phyloP scores from a whole-genome alignment of 768 basidiomycete genomes.

The Rhodosporidiobolus sp. region DNA sequence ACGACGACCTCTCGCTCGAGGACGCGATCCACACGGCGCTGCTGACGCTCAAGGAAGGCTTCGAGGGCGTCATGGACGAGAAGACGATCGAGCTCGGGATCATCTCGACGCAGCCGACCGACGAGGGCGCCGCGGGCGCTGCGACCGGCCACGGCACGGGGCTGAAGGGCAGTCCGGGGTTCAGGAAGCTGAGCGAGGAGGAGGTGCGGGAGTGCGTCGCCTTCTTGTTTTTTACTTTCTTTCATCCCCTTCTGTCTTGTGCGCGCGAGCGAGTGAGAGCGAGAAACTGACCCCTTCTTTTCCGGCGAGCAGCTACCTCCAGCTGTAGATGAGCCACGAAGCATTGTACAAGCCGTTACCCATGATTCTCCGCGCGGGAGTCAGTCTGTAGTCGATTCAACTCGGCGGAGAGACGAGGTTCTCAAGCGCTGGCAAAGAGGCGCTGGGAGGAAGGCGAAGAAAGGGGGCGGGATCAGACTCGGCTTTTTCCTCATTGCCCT shows the following conservation, averaged over 20 bases:
- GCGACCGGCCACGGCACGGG: conserved; percentile 56
- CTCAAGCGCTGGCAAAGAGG: no score
- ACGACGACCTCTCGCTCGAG: conserved; percentile 88
- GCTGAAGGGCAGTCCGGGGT: conserved; percentile 67
- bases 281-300: background rate
- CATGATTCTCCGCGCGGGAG: no score
- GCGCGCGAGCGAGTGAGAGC: no score
- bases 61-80: conserved; percentile 99
- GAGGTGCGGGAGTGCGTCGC: conserved; percentile 78
- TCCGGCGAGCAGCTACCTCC: conserved; percentile 24
- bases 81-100: conserved; percentile 99
- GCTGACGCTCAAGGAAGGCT: conserved; percentile 95
- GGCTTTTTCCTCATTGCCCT: no score
- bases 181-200: conserved; percentile 92
- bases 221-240: background rate
- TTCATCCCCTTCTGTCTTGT: background rate
- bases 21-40: conserved; percentile 99
- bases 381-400: no score
- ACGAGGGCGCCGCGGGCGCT: conserved; percentile 66
- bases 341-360: no score
- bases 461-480: no score
- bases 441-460: no score
- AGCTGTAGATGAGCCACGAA: conserved; percentile 12
- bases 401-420: no score
- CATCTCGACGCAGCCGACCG: conserved; percentile 77